Percentiles rank a stretch among this genome's conserved stretches.
phyloP scores from a whole-genome alignment of 1,139 yeast genomes.

The Pichia inconspicua region DNA sequence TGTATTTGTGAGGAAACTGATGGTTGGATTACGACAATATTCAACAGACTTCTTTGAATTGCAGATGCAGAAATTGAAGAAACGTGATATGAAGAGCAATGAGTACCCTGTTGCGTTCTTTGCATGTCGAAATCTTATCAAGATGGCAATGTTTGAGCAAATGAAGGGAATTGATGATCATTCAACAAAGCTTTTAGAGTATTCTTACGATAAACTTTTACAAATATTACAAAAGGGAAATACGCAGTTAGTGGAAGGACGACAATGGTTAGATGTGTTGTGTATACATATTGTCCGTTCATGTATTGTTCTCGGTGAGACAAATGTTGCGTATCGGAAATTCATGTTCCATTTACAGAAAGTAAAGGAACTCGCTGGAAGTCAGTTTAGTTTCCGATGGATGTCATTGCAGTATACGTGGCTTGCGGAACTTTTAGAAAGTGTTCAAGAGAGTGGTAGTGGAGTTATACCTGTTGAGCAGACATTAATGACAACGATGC shows the following conservation, averaged over 20 bases:
- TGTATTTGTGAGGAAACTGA: conserved; percentile 9
- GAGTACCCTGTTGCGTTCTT: conserved; percentile 26
- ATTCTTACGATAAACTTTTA: conserved; percentile 10
- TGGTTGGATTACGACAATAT: conserved; percentile 30
- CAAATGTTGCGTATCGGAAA: conserved; percentile 52
- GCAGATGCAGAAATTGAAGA: conserved; percentile 32
- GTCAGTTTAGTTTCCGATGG: conserved; percentile 29
- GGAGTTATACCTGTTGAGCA: conserved; percentile 32
- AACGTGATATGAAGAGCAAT: conserved; percentile 21
- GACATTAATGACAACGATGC: conserved; percentile 24
- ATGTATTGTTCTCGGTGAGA: conserved; percentile 52
- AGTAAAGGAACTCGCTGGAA: conserved; percentile 6
- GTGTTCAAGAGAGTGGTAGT: conserved; percentile 33
- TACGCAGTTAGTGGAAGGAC: conserved; percentile 30
- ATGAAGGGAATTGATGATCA: conserved; percentile 38
- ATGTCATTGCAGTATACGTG: conserved; percentile 40
- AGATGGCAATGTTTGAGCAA: conserved; percentile 42
- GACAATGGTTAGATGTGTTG: conserved; percentile 48
- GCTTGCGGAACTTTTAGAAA: conserved; percentile 48
- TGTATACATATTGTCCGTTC: conserved; percentile 60
- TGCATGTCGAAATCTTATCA: conserved; percentile 44
- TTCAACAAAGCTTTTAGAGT: conserved; percentile 35
- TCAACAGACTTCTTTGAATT: conserved; percentile 36
- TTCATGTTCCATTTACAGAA: conserved; percentile 49
- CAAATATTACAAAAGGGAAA: neutral